Evolutionary conservation across 1,284 basidiomycete genomes (phyloP), one percentile per base, ranked within the genome.

Genomic region (Ceratorhiza oryzae-sativae): DNA sequence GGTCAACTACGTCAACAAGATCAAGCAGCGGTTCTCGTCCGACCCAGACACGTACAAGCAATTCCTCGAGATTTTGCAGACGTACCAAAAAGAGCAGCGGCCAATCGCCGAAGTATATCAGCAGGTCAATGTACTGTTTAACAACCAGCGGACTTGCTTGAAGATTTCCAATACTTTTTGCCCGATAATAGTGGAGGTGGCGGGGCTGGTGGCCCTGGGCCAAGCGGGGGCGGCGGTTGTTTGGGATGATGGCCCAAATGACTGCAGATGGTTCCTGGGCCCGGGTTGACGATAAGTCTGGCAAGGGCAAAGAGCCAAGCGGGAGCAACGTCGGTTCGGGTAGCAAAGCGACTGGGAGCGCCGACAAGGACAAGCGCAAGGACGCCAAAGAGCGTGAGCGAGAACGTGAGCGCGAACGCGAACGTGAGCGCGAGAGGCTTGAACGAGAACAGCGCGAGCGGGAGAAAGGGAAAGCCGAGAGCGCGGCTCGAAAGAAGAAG

Each of bases 1-100:
- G 25, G 98, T 99, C 77, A 91, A 94, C 77, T 99, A 97, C 80
- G 90, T 99, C 77, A 98, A 98, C 86, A 97, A 96, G 85, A 99
- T 99, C 84, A 99, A 99, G 84, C 90, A 90, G 55, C 89, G 96
- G 60, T 99, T 93, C 81, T 84, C 89, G n/a, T 89, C 92, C 75
- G 95, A 98, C 76, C 90, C 92, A 25, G 94, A 97, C 77, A 97
- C 92, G 53, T 99, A 99, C 86, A 98, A 98, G 83, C 91, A 95
- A 78, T 99, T 99, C 82, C 84, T 99, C 77, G 97, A 99, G 83
- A 97, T 99, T 71, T 83, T 99, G 76, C 97, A 99, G 84, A 93
- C 93, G 36, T 98, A 98, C 81, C 96, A 98, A 81, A 96, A 96
- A 80, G 96, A 98, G 79, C 93, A 94, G 79, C 87, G 88, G 74